Conservation (phyloP, 2,329 filamentous ascomycete species). For the Karstenula rhodostoma region DNA sequence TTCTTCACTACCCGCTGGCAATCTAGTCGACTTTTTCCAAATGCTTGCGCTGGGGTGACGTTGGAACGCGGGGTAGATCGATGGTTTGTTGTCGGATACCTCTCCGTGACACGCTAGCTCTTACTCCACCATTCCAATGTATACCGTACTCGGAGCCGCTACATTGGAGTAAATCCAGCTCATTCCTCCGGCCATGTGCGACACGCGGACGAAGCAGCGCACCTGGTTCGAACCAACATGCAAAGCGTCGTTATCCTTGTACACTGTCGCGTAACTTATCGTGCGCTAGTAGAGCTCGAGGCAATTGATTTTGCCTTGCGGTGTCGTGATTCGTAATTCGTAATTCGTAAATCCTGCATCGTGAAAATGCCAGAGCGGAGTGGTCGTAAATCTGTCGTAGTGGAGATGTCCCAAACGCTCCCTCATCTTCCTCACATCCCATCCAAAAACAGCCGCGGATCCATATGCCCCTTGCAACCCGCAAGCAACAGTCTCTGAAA, state of each 20-base stretch:
- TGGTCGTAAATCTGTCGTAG: neutral
- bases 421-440: neutral
- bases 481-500: conserved; percentile 37
- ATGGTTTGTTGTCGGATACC: neutral
- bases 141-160: neutral
- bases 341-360: neutral
- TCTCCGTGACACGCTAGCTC: neutral
- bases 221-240: neutral
- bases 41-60: neutral
- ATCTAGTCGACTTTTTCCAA: neutral
- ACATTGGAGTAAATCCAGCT: neutral
- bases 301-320: neutral
- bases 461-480: conserved; percentile 33
- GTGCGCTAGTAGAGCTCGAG: neutral
- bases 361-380: neutral
- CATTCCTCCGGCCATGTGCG: neutral
- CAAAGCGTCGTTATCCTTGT: neutral
- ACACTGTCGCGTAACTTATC: neutral
- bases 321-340: neutral
- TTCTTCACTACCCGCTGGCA: neutral
- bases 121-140: neutral
- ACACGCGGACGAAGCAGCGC: neutral
- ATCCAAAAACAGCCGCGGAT: conserved; percentile 25
- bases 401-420: neutral
- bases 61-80: conserved; percentile 2